Conservation (phyloP, 352 stramenopile genomes). For the Phytophthora pluvialis region DNA sequence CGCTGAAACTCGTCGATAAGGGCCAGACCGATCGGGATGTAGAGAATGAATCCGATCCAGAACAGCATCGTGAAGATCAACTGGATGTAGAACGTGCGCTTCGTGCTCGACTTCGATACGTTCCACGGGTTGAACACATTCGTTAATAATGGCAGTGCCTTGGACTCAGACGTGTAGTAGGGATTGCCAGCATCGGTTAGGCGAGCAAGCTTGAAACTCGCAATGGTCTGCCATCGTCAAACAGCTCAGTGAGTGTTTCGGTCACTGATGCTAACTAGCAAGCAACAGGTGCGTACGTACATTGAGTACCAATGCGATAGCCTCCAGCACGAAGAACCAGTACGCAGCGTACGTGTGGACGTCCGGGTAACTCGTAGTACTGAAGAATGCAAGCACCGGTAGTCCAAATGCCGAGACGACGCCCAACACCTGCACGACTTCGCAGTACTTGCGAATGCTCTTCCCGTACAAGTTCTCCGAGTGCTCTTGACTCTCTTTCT, state of each 20-base stretch:
- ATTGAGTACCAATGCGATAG: constrained; percentile 61
- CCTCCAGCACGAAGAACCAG: constrained; percentile 77
- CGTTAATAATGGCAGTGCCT: not conserved
- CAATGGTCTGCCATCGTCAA: constrained; percentile 35
- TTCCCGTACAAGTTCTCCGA: not conserved
- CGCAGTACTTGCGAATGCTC: constrained; percentile 22
- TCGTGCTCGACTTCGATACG: constrained; percentile 31
- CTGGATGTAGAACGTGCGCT: constrained; percentile 48
- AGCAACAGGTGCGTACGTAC: constrained; percentile 34
- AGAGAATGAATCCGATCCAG: constrained; percentile 72
- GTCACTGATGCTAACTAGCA: not conserved
- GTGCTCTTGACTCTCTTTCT: constrained; percentile 1
- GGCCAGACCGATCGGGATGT: constrained; percentile 67
- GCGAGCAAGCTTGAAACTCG: constrained; percentile 39
- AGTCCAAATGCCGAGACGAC: constrained; percentile 47
- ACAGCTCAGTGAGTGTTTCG: not conserved
- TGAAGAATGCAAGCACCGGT: constrained; percentile 63
- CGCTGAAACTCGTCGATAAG: constrained; percentile 50
- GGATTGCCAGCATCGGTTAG: constrained; percentile 15
- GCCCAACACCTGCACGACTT: constrained; percentile 35
- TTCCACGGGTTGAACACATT: constrained; percentile 18
- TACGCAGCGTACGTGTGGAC: constrained; percentile 71
- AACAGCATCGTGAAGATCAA: constrained; percentile 51
- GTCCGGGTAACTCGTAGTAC: constrained; percentile 56
- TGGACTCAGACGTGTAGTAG: constrained; percentile 17